Conservation (phyloP, 1,139 yeast genomes). For the Lodderomyces theae region DNA sequence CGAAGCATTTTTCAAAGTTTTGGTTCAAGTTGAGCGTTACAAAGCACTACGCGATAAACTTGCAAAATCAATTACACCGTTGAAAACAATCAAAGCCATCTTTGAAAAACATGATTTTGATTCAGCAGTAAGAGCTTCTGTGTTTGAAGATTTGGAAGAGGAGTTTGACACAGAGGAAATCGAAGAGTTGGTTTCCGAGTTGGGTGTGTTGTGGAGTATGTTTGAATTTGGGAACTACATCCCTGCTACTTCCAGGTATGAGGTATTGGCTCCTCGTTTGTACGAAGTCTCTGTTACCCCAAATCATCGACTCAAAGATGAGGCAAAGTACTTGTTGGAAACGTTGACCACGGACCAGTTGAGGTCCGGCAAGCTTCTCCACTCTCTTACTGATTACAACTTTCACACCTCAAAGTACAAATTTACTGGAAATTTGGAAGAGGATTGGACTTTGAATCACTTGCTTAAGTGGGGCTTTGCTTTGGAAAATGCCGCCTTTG, state of each 20-base stretch:
- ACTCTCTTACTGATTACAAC: background rate
- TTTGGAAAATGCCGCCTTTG: background rate
- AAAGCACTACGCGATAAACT: slow-evolving; percentile 7
- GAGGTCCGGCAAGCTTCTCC: background rate
- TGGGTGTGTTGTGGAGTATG: slow-evolving; percentile 1
- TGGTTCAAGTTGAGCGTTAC: slow-evolving; percentile 8
- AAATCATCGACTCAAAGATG: background rate
- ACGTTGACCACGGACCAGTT: slow-evolving; percentile 5
- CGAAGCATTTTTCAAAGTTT: slow-evolving; percentile 6
- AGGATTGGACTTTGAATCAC: slow-evolving; percentile 1
- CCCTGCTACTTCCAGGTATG: slow-evolving; percentile 4
- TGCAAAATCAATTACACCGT: background rate
- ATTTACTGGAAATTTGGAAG: slow-evolving; percentile 1
- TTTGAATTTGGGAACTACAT: slow-evolving; percentile 3
- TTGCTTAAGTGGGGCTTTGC: background rate
- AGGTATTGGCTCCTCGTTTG: slow-evolving; percentile 9
- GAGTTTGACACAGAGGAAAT: background rate
- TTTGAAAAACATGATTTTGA: slow-evolving; percentile 6
- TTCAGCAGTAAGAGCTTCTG: background rate
- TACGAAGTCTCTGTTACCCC: slow-evolving; percentile 4
- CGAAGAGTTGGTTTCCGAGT: background rate
- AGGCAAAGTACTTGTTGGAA: slow-evolving; percentile 2
- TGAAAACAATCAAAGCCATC: slow-evolving; percentile 5
- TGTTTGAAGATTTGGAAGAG: background rate
- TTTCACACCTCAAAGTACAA: background rate